Base-by-base conservation (phyloP, 805 yeast species). In the Yarrowia divulgata region DNA sequence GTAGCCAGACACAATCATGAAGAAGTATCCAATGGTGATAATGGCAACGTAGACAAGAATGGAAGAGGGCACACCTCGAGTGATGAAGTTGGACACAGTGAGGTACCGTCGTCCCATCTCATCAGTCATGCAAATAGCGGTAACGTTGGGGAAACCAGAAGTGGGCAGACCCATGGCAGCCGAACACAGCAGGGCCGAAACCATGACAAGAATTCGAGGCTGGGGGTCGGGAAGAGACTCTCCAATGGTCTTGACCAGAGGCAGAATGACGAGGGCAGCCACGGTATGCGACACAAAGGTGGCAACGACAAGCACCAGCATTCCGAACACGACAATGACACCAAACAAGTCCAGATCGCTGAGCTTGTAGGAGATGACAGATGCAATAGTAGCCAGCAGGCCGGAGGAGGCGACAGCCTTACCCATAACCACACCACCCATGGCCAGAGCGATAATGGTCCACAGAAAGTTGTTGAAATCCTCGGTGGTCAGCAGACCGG, bases 141-240 rank as follows among this genome's bases (percentile, higher is more conserved):
- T 93, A 43, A 95, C 97, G 75, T 95, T 95, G 5, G 99, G 99
- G 82, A 95, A 94, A 0, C 99, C 98, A 1, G 97, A 90, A 0
- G 98, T 95, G 37, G 99, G 98, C 68, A 95, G 81, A 1, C 97
- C 98, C 98, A 95, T 95, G 1, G 98, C 99, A 45, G 90, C 88
- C 0, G 98, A 94, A 75, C 98, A 91, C 71, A 95, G 81, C 68
- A 87, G 75, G 0, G 89, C 86, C 3, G 87, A 79, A 5, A 82
- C 79, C 88, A 87, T 84, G 58, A 95, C 89, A 73, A 95, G 81
- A 57, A 94, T 76, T 72, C 93, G 84, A 43, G 98, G 97, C 78
- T 91, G 98, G 18, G 97, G 95, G 37, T 76, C 77, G 2, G 72
- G 77, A 74, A 81, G 73, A 23, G 82, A 81, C 49, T 87, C 82